Base-by-base conservation (phyloP, 768 basidiomycete species). In the Boletus barrowsii region DNA sequence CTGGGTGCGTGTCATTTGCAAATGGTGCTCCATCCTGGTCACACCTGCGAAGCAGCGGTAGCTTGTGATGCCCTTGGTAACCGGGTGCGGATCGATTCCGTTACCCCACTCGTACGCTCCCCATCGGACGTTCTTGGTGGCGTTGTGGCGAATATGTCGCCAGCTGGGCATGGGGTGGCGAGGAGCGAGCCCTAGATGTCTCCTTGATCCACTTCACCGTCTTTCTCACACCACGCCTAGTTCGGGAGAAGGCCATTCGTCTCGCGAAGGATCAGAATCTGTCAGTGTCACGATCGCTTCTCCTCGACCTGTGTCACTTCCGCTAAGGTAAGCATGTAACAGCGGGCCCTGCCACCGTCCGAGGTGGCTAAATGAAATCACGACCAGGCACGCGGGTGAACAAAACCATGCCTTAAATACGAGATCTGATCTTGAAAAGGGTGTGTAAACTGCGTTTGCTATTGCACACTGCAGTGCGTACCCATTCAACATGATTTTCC, bases 361-460 rank as follows among this genome's bases (percentile, higher is more conserved):
- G 66, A 62, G 67, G 66, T 63, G 70, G 68, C 58, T 72, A 72
- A 64, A 70, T 70, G 70, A 70, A 72, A 68, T 61, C 60, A 63
- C 66, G 32, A 54, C 65, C 67, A 70, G 69, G 69, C 68, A 70
- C 69, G 36, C 66, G 48, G 58, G 55, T 54, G 54, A 61, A 60
- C 54, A 48, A 57, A 56, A 47, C 59, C 70, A 68, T 63, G 60
- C 62, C 53, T 62, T 56, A 64, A 72, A 68, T 63, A 62, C 64
- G 54, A 67, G 69, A 70, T 70, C 69, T 54, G 62, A 70, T 70
- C 69, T 72, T 36, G 33, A 35, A 35, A 35, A 35, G 14, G 46
- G 49, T 29, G 60, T 68, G 62, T 70, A 66, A 68, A 56, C 47
- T 72, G 47, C 62, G 41, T 68, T 59, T 60, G 58, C 62, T 57